Evolutionary conservation across 1,284 basidiomycete genomes (phyloP), one percentile per base, ranked within the genome.

Genomic region (Dichomitus squalens): DNA sequence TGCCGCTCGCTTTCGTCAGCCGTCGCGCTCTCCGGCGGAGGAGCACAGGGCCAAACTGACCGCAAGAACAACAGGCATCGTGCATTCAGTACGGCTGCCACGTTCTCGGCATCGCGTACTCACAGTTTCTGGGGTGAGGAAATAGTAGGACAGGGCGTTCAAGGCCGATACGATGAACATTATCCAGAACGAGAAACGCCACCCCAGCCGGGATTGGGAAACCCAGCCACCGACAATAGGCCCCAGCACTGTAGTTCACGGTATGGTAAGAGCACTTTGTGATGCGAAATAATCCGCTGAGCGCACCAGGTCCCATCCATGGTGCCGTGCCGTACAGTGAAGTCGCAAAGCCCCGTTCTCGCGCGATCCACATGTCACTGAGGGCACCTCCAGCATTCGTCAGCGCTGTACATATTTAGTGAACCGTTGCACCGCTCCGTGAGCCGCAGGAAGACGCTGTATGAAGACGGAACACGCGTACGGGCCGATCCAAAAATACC

Each of bases 181-280:
- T 47, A 90, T 74, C 85, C 87, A 89, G 71, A 91, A 90, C 46
- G 86, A 83, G 73, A 87, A 88, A 35, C 84, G 76, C 86, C 86
- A 92, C 11, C 82, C 82, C 6, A 82, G 73, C 38, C 67, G 74
- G 25, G 74, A 76, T 58, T 82, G 70, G n/a, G 77, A 79, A 12
- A 84, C 77, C 67, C 79, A 87, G 20, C 87, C 87, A 20, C 88
- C 86, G 20, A 86, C 80, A 43, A 89, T 81, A 1, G 87, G 87
- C 0, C 87, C 84, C 36, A 84, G 72, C 8, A 85, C 82, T 81
- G 61, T 40, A 41, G 9, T 41, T 6, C 29, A 35, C 11, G n/a
- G 5, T 14, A 31, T 14, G 18, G 34, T 27, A 4, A 23, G 8
- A 14, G 7, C 21, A 29, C 20, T 38, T 21, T 1, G 12, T n/a